Base-by-base conservation (phyloP, 1,139 yeast species). In the Candida pseudoviswanathii region DNA sequence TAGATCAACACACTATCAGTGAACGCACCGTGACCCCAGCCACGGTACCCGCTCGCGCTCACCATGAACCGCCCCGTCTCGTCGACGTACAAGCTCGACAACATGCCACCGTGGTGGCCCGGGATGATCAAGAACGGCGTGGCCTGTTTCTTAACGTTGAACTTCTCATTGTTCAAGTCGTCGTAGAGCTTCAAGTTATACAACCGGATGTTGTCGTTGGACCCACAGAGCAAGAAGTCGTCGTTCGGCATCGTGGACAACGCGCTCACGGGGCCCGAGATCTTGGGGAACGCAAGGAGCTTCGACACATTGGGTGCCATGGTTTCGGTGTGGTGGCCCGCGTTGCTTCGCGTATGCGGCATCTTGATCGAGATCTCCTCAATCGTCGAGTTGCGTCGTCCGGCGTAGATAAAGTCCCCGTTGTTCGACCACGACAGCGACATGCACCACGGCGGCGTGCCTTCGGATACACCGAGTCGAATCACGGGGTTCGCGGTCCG, bases 401-500 rank as follows among this genome's bases (percentile, higher is more conserved):
- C 99, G 3, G 85, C 91, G 60, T 78, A 94, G 10, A 92, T 78
- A 43, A 73, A 76, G 51, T 89, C 85, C 6, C 99, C 99, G 59
- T 86, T 85, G 49, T 77, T 75, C 4, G 96, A 86, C 98, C 98
- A 95, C 47, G 90, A 82, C 0, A 96, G 85, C n/a, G 90, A 81
- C 80, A 88, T 85, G 67, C 96, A 87, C 98, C 98, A 94, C 0
- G 99, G 99, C 1, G 98, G 97, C 0, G 85, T 80, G 0, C 83
- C 83, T 5, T 78, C 73, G 0, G 90, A 83, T 3, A 85, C 81
- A 1, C 84, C 82, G 24, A 88, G 67, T 45, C 65, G 63, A 37
- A 80, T 73, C 2, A 85, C 76, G 0, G 84, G 86, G 34, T 63
- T 60, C 1, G 58, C 51, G 1, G 78, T 65, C 53, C 99, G 77